Percentiles rank a stretch among this genome's conserved stretches.
These are phyloP conservation scores for Lycium barbarum DNA, from an alignment of 257 asterid species.

Conservation along the genomic window DNA sequence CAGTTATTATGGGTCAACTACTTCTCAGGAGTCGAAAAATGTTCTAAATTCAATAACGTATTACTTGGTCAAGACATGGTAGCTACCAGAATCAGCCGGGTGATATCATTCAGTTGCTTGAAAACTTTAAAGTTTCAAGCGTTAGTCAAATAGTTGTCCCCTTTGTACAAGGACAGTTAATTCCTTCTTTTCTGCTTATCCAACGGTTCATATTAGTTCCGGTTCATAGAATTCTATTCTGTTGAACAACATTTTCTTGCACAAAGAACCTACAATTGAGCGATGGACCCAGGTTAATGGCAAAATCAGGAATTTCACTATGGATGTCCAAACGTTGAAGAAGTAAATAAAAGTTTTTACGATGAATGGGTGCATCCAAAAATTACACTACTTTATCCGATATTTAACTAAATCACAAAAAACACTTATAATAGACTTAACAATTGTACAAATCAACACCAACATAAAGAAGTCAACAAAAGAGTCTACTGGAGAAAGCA, in stretches of 20 bases:
- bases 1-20: slow-evolving; percentile 9
- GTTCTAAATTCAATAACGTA: neutral
- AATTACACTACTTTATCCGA: neutral
- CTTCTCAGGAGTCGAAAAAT: neutral
- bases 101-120: neutral
- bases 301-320: neutral
- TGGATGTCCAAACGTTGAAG: neutral
- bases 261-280: neutral
- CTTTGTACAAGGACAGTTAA: neutral
- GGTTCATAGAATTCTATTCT: neutral
- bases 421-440: neutral
- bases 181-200: neutral
- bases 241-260: neutral
- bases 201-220: neutral
- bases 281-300: neutral
- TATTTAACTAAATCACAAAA: neutral
- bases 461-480: neutral
- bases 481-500: neutral
- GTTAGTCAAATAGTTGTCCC: neutral
- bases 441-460: neutral
- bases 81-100: neutral
- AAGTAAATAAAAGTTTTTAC: neutral
- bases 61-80: neutral
- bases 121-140: neutral
- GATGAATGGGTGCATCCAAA: neutral